Evolutionary conservation across 1,139 yeast genomes (phyloP).

Genomic region (Pneumocystis wakefieldiae): DNA sequence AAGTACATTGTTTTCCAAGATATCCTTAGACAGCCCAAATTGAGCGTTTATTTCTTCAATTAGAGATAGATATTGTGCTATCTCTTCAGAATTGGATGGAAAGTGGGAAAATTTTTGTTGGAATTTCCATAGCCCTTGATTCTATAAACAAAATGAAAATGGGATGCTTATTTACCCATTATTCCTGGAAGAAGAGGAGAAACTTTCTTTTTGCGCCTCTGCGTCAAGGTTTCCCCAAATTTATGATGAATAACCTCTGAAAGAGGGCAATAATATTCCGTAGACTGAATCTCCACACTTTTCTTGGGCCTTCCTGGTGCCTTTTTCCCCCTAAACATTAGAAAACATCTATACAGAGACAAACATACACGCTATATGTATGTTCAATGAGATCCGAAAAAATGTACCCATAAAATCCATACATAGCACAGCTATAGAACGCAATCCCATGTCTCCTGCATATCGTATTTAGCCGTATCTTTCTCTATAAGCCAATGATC

Average conservation of each 20-base stretch:
- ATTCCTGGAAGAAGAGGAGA: constrained; percentile 16
- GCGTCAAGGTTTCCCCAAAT: constrained; percentile 4
- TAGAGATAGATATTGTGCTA: background rate
- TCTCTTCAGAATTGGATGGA: background rate
- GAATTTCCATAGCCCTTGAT: background rate
- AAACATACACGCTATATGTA: constrained; percentile 24
- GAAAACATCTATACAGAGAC: background rate
- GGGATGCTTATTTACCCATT: background rate
- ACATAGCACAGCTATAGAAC: constrained; percentile 50
- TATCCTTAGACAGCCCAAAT: background rate
- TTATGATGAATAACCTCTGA: constrained; percentile 4
- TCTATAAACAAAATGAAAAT: background rate
- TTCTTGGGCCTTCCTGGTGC: background rate
- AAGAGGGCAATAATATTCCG: background rate
- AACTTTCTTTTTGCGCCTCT: constrained; percentile 5
- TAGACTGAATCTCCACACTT: background rate
- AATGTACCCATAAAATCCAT: constrained; percentile 73
- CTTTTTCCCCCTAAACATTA: background rate
- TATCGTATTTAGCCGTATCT: constrained; percentile 32
- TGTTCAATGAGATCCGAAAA: constrained; percentile 66
- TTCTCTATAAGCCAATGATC: background rate
- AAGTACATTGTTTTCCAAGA: background rate
- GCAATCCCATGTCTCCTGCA: constrained; percentile 47
- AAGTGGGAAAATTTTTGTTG: background rate
- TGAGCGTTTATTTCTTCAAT: background rate